phyloP scores from a whole-genome alignment of 2,329 filamentous ascomycete genomes.

The Trichoderma sp. region DNA sequence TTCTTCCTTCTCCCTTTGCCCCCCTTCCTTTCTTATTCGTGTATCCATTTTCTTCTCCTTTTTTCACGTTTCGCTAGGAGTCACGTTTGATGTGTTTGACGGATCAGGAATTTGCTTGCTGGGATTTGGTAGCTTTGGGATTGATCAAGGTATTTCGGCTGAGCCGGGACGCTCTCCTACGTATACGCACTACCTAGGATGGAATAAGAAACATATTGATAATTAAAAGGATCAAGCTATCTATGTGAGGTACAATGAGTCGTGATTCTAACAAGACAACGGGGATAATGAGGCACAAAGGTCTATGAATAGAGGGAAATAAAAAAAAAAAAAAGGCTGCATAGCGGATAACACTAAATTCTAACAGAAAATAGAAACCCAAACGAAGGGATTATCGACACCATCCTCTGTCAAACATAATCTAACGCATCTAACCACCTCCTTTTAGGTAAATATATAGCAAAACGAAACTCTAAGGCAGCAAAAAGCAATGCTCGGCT shows the following conservation, averaged over 20 bases:
- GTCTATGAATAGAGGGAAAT: background rate
- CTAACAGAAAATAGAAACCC: background rate
- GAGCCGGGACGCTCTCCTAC: background rate
- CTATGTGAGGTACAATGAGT: background rate
- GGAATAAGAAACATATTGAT: background rate
- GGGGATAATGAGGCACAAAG: background rate
- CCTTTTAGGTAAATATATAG: background rate
- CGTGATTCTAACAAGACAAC: background rate
- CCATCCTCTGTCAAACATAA: background rate
- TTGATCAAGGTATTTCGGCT: background rate
- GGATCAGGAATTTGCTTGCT: background rate
- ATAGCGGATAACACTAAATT: background rate
- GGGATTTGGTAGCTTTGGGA: background rate
- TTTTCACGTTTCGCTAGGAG: background rate
- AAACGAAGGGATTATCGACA: background rate
- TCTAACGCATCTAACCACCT: slow-evolving; percentile 1
- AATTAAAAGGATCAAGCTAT: background rate
- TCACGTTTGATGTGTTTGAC: background rate
- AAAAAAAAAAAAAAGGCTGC: background rate
- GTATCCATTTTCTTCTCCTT: background rate
- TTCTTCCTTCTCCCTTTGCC: background rate
- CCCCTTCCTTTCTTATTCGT: background rate
- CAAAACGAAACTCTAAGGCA: background rate
- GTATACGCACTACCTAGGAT: background rate
- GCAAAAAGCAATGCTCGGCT: background rate